Evolutionary conservation across 1,139 yeast species (phyloP), one percentile per base, ranked within the genome.

Genomic region (Protomyces lactucae-debilis): DNA sequence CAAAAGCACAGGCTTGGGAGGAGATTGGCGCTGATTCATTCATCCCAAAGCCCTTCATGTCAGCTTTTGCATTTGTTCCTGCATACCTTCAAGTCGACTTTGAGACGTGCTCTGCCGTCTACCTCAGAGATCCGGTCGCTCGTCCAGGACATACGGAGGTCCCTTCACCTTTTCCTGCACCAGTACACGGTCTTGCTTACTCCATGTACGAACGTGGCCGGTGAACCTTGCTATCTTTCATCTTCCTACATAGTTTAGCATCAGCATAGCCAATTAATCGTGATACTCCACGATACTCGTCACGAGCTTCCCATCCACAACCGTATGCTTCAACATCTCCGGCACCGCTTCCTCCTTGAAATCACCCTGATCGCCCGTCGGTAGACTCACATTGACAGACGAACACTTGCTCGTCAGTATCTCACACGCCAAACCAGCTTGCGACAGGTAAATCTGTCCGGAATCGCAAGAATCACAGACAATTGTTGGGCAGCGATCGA

Each of bases 61-160:
- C 96, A 3, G 95, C 96, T 56, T 90, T 92, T 76, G 95, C 98
- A 16, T 83, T 93, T 67, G 82, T 90, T 71, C 99, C 99, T 36
- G 86, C 88, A 68, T 98, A 93, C 76, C 80, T 93, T 67, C 99
- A 93, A 76, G 80, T 95, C 48, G 88, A 95, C 23, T 92, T 89
- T 76, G 83, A 83, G 68, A 90, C 97, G 8, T 92, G 98, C 75
- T 97, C 92, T 76, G 98, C 97, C 10, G 87, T 93, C 37, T 93
- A 93, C 76, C 79, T 93, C 76, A 86, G 97, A 77, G 96, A 93
- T 75, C 99, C 99, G 16, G 92, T 93, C 65, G 96, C 98, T 12
- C 84, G 98, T 76, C 97, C 98, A 12, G 98, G 97, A 60, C 92
- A 88, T 73, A 88, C 97, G 37, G 99, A 93, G 78, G 96, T 93